Conservation (phyloP, 257 asterid species). For the Solanum dulcamara region DNA sequence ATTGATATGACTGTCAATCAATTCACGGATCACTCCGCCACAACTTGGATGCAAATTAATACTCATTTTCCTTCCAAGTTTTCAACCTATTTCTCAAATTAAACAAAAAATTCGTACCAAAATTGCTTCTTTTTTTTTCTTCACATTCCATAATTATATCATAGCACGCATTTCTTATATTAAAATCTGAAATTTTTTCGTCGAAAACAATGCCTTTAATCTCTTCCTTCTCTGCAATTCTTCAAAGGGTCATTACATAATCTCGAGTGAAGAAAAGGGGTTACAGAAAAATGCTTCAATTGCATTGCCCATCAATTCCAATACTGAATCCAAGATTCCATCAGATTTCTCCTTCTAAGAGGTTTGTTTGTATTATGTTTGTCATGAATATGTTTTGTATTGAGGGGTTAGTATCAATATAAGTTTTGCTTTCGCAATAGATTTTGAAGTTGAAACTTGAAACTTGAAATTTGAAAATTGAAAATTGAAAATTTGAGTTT, state of each 20-base stretch:
- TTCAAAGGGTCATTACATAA: neutral
- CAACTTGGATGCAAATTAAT: no score
- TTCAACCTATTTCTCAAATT: neutral
- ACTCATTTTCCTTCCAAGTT: rapidly evolving
- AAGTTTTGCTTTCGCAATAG: neutral
- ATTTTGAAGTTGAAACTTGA: neutral
- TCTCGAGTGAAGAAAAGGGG: neutral
- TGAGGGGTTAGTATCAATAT: neutral
- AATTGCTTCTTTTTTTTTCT: neutral
- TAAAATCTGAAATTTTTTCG: neutral
- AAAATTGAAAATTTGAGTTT: neutral
- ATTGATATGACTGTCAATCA: no score
- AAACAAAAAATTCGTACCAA: neutral
- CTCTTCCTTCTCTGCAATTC: neutral
- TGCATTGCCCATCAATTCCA: slow-evolving; percentile 38
- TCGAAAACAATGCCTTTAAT: neutral
- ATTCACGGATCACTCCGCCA: no score
- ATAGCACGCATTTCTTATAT: neutral
- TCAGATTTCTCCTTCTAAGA: slow-evolving; percentile 22
- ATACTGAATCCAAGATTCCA: slow-evolving; percentile 19
- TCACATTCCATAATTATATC: neutral
- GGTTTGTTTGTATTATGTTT: slow-evolving; percentile 24
- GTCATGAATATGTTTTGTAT: neutral
- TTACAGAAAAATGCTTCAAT: slow-evolving; percentile 52
- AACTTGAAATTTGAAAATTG: no score